These are phyloP conservation scores for Coccomyxa subellipsoidea DNA, from an alignment of 163 green algal genomes.

Conservation along the genomic window DNA sequence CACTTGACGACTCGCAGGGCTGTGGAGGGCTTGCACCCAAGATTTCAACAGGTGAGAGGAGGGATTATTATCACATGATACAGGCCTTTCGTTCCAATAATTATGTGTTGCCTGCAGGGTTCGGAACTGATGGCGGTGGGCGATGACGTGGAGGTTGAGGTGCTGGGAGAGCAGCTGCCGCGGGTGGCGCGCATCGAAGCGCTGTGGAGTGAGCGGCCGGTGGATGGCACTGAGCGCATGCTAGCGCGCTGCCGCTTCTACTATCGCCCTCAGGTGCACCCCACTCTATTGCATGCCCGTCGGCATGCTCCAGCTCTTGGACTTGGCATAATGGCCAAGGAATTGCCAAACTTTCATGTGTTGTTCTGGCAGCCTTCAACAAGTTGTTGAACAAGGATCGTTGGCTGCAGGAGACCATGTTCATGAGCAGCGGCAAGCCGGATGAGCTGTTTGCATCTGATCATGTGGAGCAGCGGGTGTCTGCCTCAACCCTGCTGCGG, in stretches of 20 bases:
- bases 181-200: conserved; percentile 26
- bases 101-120: neutral
- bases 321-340: no score
- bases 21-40: neutral
- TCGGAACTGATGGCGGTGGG: neutral
- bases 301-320: no score
- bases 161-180: conserved; percentile 14
- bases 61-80: no score
- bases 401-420: conserved; percentile 22
- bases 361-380: neutral
- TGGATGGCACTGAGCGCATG: conserved; percentile 22
- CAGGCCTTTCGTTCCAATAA: no score
- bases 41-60: no score
- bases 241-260: conserved; percentile 25
- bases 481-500: conserved; percentile 7
- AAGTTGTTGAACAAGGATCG: neutral
- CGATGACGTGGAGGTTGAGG: neutral
- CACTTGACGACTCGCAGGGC: no score
- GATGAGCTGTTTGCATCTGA: conserved; percentile 24
- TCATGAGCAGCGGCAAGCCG: neutral
- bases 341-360: neutral
- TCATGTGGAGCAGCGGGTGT: conserved; percentile 27
- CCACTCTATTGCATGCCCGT: no score
- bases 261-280: conserved; percentile 27
- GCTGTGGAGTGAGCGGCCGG: conserved; percentile 27